These are phyloP conservation scores for Fomes fomentarius DNA, from an alignment of 1,284 basidiomycete species.

Conservation along the genomic window DNA sequence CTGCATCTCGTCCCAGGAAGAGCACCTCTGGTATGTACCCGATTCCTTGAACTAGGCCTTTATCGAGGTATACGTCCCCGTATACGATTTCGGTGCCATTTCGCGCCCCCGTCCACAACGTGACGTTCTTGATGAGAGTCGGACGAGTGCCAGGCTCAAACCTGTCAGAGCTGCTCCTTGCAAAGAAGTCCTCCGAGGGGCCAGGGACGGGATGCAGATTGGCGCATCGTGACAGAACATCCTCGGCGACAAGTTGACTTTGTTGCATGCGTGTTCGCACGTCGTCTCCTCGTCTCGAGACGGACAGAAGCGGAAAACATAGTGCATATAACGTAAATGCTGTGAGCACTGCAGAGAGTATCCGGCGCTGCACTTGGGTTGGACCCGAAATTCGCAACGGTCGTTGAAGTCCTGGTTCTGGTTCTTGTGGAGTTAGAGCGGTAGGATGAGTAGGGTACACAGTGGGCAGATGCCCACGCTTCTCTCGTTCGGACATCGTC, in stretches of 20 bases:
- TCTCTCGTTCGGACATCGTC: slow-evolving; percentile 4
- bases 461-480: not conserved
- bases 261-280: slow-evolving; percentile 7
- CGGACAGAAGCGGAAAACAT: too few species aligned
- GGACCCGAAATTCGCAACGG: too few species aligned
- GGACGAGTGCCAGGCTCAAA: slow-evolving; percentile 68
- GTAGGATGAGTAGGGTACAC: too few species aligned
- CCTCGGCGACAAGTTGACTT: slow-evolving; percentile 47
- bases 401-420: too few species aligned
- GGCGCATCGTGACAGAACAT: slow-evolving; percentile 51
- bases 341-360: too few species aligned
- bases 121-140: slow-evolving; percentile 77
- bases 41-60: slow-evolving; percentile 58
- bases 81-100: slow-evolving; percentile 66
- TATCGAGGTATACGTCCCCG: slow-evolving; percentile 62
- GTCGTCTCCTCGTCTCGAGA: too few species aligned
- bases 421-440: too few species aligned
- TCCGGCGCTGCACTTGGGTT: too few species aligned
- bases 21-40: slow-evolving; percentile 51
- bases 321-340: too few species aligned
- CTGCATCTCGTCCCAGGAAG: slow-evolving; percentile 42
- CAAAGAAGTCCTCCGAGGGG: slow-evolving; percentile 52
- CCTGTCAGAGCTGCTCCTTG: slow-evolving; percentile 69
- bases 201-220: slow-evolving; percentile 46
- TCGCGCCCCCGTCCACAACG: slow-evolving; percentile 77